Conservation (phyloP, 2,329 filamentous ascomycete genomes). For the Colletotrichum sp. region DNA sequence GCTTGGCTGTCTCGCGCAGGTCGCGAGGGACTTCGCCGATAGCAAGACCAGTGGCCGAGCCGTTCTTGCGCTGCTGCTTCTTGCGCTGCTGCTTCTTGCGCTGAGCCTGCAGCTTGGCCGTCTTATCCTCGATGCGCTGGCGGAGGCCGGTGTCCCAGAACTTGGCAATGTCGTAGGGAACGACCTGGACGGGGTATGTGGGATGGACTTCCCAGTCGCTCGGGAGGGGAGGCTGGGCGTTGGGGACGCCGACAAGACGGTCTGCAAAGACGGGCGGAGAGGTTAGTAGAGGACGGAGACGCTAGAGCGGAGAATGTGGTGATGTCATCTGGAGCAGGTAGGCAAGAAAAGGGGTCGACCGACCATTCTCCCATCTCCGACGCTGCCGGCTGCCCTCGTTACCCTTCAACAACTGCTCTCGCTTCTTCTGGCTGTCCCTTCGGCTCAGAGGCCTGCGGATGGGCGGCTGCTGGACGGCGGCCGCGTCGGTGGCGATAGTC, state of each 20-base stretch:
- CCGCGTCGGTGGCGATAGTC: conserved; percentile 14
- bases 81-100: conserved; percentile 55
- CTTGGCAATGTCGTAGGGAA: conserved; percentile 89
- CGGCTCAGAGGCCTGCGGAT: conserved; percentile 51
- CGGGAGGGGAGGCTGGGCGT: conserved; percentile 81
- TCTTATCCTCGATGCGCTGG: conserved; percentile 54
- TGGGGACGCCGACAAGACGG: conserved; percentile 84
- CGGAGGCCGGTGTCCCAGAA: conserved; percentile 73
- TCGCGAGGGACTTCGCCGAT: conserved; percentile 75
- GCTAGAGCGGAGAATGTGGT: background rate
- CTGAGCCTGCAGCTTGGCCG: conserved; percentile 40
- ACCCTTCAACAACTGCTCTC: conserved; percentile 82
- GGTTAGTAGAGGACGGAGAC: background rate
- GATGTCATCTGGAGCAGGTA: background rate
- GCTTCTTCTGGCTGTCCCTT: conserved; percentile 61
- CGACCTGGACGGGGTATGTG: conserved; percentile 76
- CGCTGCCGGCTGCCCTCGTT: conserved; percentile 89
- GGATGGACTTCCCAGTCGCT: conserved; percentile 84
- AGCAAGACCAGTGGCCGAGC: conserved; percentile 47
- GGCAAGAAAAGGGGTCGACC: background rate
- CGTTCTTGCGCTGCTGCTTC: conserved; percentile 47
- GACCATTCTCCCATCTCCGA: conserved; percentile 94
- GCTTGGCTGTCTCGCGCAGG: conserved; percentile 81
- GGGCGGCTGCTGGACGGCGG: conserved; percentile 29
- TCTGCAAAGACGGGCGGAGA: conserved; percentile 54